These are phyloP conservation scores for Ceratocystis ficicola DNA, from an alignment of 2,329 filamentous ascomycete genomes.

Conservation along the genomic window DNA sequence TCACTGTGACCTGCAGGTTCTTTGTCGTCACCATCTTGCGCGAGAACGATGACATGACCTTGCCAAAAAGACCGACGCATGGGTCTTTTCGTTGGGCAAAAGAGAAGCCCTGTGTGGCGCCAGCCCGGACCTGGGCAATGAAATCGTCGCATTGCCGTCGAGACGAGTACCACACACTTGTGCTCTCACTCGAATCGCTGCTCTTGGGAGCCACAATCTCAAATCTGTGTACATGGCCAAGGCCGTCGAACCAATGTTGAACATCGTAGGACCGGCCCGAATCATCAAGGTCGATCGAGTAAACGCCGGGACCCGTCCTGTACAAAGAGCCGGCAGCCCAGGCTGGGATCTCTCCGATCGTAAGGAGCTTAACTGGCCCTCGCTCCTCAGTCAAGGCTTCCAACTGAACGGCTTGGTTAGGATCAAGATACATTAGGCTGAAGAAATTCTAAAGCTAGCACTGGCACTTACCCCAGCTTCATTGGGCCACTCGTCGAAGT, in stretches of 20 bases:
- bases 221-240: constrained; percentile 60
- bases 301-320: constrained; percentile 59
- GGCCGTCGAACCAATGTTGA: constrained; percentile 73
- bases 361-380: constrained; percentile 48
- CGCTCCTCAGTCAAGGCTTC: constrained; percentile 54
- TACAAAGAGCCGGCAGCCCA: constrained; percentile 63
- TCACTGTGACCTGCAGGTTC: constrained; percentile 56
- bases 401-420: constrained; percentile 39
- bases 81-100: constrained; percentile 65
- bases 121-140: constrained; percentile 49
- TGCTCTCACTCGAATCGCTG: background rate
- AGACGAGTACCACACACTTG: constrained; percentile 55
- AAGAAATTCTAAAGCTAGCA: background rate
- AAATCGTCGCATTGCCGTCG: constrained; percentile 53
- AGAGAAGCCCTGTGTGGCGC: constrained; percentile 43
- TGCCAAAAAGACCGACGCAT: constrained; percentile 60
- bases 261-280: constrained; percentile 38
- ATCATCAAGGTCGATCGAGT: constrained; percentile 38
- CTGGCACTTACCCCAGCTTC: constrained; percentile 34
- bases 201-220: constrained; percentile 42
- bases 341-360: constrained; percentile 55
- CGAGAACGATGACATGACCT: constrained; percentile 52
- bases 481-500: constrained; percentile 37
- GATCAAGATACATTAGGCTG: too few species aligned
- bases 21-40: constrained; percentile 29